phyloP scores from a whole-genome alignment of 345 rosid species.

The Xanthoceras sorbifolium region DNA sequence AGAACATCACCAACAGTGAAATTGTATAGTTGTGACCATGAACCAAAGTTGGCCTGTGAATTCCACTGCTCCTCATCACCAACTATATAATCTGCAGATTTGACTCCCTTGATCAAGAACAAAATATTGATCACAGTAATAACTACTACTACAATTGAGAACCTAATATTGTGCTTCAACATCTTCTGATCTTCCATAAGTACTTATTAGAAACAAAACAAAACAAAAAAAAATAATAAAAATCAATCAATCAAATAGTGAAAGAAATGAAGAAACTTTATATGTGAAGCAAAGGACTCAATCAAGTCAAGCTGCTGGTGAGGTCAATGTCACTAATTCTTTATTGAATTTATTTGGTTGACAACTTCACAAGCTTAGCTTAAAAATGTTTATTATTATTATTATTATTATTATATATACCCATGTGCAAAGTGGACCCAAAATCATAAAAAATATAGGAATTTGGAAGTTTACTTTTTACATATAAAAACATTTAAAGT shows the following conservation, averaged over 20 bases:
- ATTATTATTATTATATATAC: not conserved
- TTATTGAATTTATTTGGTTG: too few relatives aligned
- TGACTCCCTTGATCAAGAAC: slow-evolving; percentile 18
- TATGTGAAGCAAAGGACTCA: not conserved
- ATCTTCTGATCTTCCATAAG: slow-evolving; percentile 18
- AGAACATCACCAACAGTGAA: slow-evolving; percentile 53
- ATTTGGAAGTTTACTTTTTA: not conserved
- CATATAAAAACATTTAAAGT: not conserved
- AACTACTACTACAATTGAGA: not conserved
- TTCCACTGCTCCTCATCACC: slow-evolving; percentile 49
- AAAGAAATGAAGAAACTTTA: not conserved
- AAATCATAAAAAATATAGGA: not conserved
- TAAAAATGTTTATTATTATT: too few relatives aligned
- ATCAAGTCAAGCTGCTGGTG: not conserved
- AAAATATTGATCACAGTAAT: not conserved
- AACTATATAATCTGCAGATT: slow-evolving; percentile 42
- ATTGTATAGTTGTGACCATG: slow-evolving; percentile 49
- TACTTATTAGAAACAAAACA: too few relatives aligned
- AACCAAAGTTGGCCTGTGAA: slow-evolving; percentile 30
- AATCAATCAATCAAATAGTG: not conserved
- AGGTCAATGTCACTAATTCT: not conserved
- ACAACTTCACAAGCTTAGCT: too few relatives aligned
- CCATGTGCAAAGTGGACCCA: not conserved
- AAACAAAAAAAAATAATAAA: not conserved
- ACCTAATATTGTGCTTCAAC: not conserved